phyloP scores from a whole-genome alignment of 148 eudicot genomes.

The Rhododendron molle region DNA sequence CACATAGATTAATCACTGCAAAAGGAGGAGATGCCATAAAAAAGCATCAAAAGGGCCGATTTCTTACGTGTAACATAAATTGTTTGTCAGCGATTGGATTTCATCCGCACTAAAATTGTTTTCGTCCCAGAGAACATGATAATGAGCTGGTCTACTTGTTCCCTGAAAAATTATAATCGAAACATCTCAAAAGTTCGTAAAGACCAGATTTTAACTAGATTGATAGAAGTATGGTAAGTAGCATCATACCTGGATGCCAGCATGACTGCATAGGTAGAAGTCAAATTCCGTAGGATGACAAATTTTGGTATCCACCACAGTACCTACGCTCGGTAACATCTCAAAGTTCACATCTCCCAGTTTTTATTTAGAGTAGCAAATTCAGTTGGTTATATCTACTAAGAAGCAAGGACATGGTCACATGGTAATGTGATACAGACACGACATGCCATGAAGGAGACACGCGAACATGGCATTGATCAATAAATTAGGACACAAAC shows the following conservation, averaged over 20 bases:
- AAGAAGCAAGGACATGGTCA: background rate
- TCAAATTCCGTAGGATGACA: conserved; percentile 89
- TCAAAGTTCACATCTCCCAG: background rate
- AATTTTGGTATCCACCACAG: conserved; percentile 71
- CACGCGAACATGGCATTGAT: background rate
- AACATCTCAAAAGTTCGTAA: background rate
- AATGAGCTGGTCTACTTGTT: conserved; percentile 83
- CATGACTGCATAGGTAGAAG: conserved; percentile 77
- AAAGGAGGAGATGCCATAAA: background rate
- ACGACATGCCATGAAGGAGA: background rate
- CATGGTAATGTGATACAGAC: background rate
- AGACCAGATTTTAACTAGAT: background rate
- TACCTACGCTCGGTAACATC: conserved; percentile 35
- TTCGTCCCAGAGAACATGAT: conserved; percentile 85
- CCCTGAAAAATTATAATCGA: conserved; percentile 33
- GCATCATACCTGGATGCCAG: conserved; percentile 69
- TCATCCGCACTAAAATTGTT: conserved; percentile 73
- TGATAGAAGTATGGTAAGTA: background rate
- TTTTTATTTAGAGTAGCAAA: background rate
- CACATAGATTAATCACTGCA: background rate
- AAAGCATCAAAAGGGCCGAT: background rate
- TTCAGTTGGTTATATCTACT: background rate
- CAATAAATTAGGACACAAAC: background rate
- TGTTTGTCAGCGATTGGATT: conserved; percentile 77
- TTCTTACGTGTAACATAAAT: conserved; percentile 76